Conservation (phyloP, 345 rosid genomes). For the Rhodamnia argentea region DNA sequence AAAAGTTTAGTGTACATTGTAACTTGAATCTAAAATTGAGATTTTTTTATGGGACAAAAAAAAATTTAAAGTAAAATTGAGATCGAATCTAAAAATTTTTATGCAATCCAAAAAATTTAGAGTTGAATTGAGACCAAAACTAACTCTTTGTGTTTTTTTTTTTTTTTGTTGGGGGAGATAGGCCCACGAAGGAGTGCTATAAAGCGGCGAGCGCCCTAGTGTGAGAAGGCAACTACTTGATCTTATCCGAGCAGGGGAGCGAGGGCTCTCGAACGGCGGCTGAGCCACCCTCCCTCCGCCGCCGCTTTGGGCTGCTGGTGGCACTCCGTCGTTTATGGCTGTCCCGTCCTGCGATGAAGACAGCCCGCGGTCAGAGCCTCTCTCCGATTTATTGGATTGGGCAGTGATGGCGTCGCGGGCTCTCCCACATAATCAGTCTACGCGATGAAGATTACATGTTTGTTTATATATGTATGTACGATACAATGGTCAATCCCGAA, state of each 20-base stretch:
- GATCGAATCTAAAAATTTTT: no score
- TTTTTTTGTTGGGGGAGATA: no score
- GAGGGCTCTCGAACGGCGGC: slow-evolving; percentile 5
- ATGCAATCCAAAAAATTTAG: no score
- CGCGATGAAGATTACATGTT: not conserved
- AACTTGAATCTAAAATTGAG: no score
- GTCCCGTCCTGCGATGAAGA: slow-evolving; percentile 56
- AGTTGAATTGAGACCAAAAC: not conserved
- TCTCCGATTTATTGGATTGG: slow-evolving; percentile 1
- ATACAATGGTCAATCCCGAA: not conserved
- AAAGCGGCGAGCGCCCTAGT: not conserved
- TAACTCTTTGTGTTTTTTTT: not conserved
- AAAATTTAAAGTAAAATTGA: no score
- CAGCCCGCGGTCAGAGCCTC: slow-evolving; percentile 71
- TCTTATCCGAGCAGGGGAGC: slow-evolving; percentile 68
- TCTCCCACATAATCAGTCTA: not conserved
- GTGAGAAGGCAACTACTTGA: slow-evolving; percentile 35
- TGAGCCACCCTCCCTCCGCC: slow-evolving; percentile 15
- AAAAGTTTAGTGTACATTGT: no score
- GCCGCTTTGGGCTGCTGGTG: slow-evolving; percentile 29
- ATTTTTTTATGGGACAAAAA: no score
- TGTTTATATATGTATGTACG: not conserved
- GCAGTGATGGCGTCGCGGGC: slow-evolving; percentile 74
- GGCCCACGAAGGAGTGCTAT: not conserved
- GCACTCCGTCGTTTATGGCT: slow-evolving; percentile 15